phyloP scores from a whole-genome alignment of 768 basidiomycete species.

The Krasilnikovozyma curviuscula region DNA sequence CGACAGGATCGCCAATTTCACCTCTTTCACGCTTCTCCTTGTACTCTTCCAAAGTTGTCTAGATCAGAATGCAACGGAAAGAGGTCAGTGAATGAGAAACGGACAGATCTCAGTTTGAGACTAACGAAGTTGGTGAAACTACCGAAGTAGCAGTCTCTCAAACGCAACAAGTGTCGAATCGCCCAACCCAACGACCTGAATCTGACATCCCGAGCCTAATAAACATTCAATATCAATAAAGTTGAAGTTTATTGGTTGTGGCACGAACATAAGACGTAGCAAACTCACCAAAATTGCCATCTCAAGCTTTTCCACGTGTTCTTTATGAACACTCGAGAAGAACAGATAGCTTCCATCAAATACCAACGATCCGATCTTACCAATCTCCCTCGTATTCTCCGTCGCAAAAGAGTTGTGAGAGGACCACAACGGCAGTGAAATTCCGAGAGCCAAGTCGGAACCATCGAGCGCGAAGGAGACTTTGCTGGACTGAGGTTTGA shows the following conservation, averaged over 20 bases:
- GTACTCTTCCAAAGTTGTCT: constrained; percentile 71
- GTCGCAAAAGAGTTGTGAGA: constrained; percentile 53
- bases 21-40: constrained; percentile 42
- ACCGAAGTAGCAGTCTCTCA: constrained; percentile 88
- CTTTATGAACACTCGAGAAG: constrained; percentile 43
- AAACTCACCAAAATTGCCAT: constrained; percentile 33
- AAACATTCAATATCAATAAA: neutral
- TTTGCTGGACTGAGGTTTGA: constrained; percentile 46
- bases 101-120: too few species aligned
- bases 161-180: constrained; percentile 64
- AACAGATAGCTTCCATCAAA: constrained; percentile 57
- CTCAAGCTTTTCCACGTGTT: constrained; percentile 59
- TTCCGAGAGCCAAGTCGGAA: constrained; percentile 38
- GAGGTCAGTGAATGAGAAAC: too few species aligned
- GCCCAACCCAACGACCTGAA: constrained; percentile 72
- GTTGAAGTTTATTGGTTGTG: neutral
- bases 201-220: constrained; percentile 28
- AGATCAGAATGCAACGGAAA: too few species aligned
- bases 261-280: neutral
- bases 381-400: constrained; percentile 41
- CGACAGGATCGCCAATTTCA: constrained; percentile 61
- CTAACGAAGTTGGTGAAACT: constrained; percentile 84
- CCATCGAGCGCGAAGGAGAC: constrained; percentile 47
- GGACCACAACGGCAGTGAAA: constrained; percentile 76
- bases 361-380: constrained; percentile 38